Base-by-base conservation (phyloP, 306 rosid genomes). In the Dryas alaskensis region DNA sequence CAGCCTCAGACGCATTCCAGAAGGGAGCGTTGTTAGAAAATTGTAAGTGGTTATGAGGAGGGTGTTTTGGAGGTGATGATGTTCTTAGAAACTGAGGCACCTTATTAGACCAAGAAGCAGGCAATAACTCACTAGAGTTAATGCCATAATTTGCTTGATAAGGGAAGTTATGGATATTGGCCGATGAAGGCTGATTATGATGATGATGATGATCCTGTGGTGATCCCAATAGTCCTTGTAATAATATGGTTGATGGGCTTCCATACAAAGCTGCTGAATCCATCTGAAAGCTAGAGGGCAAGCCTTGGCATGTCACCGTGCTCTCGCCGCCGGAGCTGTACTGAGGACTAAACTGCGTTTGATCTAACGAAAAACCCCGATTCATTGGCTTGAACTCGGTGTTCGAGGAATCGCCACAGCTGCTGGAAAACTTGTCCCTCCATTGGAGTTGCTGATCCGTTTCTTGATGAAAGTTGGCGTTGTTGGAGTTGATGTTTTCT, bases 281-380 rank as follows among this genome's bases (percentile, higher is more conserved):
- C 72, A 92, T 81, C 11, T 84, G 90, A 76, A 79, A 87, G 76
- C 73, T 73, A 0, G 90, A 65, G 7, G 85, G 12, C 62, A 87
- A 44, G 43, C 87, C 86, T 73, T 87, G 94, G 70, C 81, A 85
- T 48, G 96, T 89, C 31, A 89, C 86, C 1, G 84, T 83, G 75
- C 97, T 88, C 43, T 92, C 96, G n/a, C 88, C 96, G 17, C 90
- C 89, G 48, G 96, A 87, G 78, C 90, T 89, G 72, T 89, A 92
- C 27, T 80, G 91, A 68, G 96, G 96, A 65, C 96, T 89, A 58
- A 87, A 92, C 71, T 90, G 89, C 0, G 83, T 66, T 68, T 84
- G 97, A 49, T 92, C 97, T 59, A 88, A 75, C 7, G 93, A 85
- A 58, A 92, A 88, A 44, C 93, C 92, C 19, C 92, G 79, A 78